These are phyloP conservation scores for Hypomontagnella submonticulosa DNA, from an alignment of 495 filamentous ascomycete genomes.

Conservation along the genomic window DNA sequence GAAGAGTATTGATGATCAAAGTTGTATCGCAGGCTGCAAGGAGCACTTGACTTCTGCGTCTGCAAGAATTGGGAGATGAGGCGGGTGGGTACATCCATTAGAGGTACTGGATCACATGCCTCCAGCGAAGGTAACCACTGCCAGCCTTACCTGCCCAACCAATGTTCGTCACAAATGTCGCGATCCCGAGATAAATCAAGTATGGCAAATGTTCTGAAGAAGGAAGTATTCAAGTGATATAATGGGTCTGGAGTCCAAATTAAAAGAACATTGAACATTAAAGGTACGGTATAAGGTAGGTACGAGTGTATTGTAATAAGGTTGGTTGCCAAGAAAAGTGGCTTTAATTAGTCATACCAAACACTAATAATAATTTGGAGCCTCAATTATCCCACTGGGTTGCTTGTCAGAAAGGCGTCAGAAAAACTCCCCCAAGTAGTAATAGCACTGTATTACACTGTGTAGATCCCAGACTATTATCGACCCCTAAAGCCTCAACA, in stretches of 20 bases:
- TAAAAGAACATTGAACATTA: too few relatives aligned
- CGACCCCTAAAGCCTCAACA: too few relatives aligned
- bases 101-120: conserved; percentile 44
- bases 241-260: too few relatives aligned
- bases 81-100: conserved; percentile 17
- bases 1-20: conserved; percentile 33
- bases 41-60: conserved; percentile 40
- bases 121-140: not conserved
- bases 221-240: too few relatives aligned
- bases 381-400: too few relatives aligned
- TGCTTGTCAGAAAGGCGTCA: too few relatives aligned
- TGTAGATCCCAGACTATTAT: conserved; percentile 5
- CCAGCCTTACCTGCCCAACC: too few relatives aligned
- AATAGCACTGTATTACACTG: too few relatives aligned
- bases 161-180: too few relatives aligned
- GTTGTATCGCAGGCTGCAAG: conserved; percentile 43
- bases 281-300: too few relatives aligned
- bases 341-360: conserved; percentile 29
- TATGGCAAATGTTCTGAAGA: not conserved
- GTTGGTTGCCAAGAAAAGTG: not conserved
- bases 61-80: not conserved
- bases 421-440: too few relatives aligned
- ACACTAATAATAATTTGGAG: conserved; percentile 33
- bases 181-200: not conserved
- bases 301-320: too few relatives aligned